Evolutionary conservation across 176 grass and related monocot species (phyloP).

Genomic region (Musa acuminata): DNA sequence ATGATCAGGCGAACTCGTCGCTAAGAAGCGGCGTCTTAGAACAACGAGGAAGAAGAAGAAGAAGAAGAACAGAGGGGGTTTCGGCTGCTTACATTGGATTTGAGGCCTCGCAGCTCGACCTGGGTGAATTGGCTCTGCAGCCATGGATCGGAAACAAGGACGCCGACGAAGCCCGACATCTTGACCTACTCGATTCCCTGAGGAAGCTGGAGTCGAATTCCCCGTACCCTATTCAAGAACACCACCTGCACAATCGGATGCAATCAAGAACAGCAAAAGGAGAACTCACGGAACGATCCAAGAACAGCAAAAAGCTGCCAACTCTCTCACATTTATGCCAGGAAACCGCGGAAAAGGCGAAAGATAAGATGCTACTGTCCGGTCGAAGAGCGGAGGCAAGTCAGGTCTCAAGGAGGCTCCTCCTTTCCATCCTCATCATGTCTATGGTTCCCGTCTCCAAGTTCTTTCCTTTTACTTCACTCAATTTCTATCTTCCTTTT

Average conservation of each 20-base stretch:
- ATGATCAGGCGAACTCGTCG: neutral
- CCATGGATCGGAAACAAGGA: constrained; percentile 87
- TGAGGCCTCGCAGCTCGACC: constrained; percentile 88
- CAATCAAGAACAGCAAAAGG: no score
- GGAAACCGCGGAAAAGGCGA: neutral
- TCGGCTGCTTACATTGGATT: constrained; percentile 62
- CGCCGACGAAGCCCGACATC: constrained; percentile 79
- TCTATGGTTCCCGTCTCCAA: neutral
- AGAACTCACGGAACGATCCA: neutral
- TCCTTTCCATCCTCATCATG: neutral
- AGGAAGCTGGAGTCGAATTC: neutral
- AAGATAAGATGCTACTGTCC: neutral
- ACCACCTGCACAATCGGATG: no score
- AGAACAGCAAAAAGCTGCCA: neutral
- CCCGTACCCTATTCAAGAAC: no score
- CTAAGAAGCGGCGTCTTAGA: neutral
- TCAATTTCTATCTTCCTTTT: neutral
- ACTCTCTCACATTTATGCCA: neutral
- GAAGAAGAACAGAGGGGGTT: neutral
- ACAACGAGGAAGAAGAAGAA: neutral
- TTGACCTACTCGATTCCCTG: neutral
- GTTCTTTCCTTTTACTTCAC: neutral
- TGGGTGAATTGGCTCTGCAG: constrained; percentile 98
- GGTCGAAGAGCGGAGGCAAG: neutral
- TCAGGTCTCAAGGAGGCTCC: neutral